Evolutionary conservation across 768 basidiomycete species (phyloP).

Genomic region (Tricholoma matsutake): DNA sequence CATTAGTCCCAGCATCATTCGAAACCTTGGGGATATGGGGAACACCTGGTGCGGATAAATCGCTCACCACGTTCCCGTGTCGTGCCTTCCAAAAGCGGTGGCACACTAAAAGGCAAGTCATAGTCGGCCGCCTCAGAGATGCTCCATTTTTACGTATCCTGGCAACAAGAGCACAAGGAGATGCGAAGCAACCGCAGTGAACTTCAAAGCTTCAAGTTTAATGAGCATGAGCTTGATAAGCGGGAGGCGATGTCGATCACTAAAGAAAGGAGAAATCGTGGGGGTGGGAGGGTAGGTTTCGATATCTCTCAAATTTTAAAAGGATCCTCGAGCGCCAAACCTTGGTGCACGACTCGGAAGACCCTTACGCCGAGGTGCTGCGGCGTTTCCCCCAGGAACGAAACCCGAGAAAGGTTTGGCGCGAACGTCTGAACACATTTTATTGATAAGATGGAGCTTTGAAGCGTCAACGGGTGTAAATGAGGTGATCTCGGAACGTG

Average conservation of each 20-base stretch:
- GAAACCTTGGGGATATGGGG: not conserved
- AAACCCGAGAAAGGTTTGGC: not conserved
- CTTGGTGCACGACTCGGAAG: not conserved
- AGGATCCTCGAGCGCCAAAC: not conserved
- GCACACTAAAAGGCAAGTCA: not conserved
- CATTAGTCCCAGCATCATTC: not conserved
- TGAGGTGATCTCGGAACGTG: no score
- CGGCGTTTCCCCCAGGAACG: not conserved
- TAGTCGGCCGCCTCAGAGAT: not conserved
- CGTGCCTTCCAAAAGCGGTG: not conserved
- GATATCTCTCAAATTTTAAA: no score
- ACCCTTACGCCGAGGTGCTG: no score
- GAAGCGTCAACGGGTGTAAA: no score
- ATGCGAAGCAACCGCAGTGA: not conserved
- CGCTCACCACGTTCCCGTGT: not conserved
- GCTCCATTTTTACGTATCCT: not conserved
- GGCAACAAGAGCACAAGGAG: not conserved
- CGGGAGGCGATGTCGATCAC: not conserved
- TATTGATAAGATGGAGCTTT: no score
- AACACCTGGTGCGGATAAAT: not conserved
- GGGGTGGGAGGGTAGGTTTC: no score
- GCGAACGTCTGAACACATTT: not conserved
- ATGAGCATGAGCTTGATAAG: not conserved
- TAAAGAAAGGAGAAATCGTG: not conserved
- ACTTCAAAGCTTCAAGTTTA: not conserved